Conservation (phyloP, 2,329 filamentous ascomycete species). For the Fusarium solani-melongenae region DNA sequence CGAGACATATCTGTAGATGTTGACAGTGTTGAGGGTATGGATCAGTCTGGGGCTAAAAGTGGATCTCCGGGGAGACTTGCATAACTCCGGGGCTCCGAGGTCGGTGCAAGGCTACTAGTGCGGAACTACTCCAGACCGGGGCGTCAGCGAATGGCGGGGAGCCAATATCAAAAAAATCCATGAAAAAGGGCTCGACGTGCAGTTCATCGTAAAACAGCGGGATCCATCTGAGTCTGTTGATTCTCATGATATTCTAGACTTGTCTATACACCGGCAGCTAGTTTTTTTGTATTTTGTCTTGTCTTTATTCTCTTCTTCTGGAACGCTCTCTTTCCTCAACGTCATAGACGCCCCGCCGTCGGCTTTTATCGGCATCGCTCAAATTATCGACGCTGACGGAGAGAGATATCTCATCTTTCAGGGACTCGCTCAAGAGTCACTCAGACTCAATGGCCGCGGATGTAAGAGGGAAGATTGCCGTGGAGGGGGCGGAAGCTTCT, state of each 20-base stretch:
- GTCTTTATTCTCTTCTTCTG: background rate
- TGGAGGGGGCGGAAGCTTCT: background rate
- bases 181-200: background rate
- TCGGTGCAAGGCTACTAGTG: conserved; percentile 26
- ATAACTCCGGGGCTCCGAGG: conserved; percentile 24
- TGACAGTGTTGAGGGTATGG: background rate
- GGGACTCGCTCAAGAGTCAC: conserved; percentile 6
- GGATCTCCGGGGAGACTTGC: conserved; percentile 6
- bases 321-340: background rate
- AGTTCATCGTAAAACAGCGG: conserved; percentile 17
- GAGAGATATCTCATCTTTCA: background rate
- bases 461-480: conserved; percentile 17
- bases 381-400: background rate
- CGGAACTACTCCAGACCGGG: conserved; percentile 4
- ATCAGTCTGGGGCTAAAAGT: background rate
- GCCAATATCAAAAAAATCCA: conserved; percentile 23
- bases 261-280: background rate
- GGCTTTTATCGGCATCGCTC: conserved; percentile 2
- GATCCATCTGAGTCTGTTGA: background rate
- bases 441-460: conserved; percentile 37
- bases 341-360: background rate
- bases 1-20: background rate
- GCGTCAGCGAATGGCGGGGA: conserved; percentile 28
- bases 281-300: background rate
- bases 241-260: background rate